Evolutionary conservation across 495 filamentous ascomycete species (phyloP).

Genomic region (Aspergillus biplanus): DNA sequence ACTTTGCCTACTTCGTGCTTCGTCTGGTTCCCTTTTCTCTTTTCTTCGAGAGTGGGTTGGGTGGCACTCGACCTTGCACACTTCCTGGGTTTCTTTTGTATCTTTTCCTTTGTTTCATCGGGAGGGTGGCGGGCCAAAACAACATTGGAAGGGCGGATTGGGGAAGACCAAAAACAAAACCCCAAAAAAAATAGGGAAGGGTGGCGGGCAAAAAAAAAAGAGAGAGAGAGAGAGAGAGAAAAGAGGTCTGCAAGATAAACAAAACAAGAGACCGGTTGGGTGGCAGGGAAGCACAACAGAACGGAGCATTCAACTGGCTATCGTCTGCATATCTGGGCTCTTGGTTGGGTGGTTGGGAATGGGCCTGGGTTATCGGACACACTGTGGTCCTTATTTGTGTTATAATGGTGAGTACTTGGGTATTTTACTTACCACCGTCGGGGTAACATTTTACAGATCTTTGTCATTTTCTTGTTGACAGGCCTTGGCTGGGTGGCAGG

Average conservation of each 20-base stretch:
- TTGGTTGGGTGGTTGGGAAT: constrained; percentile 22
- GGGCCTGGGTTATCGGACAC: constrained; percentile 25
- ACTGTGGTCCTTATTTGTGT: background rate
- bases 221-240: background rate
- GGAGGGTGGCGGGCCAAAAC: background rate
- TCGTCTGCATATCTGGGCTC: constrained; percentile 1
- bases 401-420: background rate
- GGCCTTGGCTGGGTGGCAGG: constrained; percentile 18
- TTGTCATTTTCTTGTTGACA: background rate
- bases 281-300: constrained; percentile 7
- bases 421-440: too few species aligned
- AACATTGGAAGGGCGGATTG: background rate
- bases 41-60: background rate
- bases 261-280: constrained; percentile 12
- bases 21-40: background rate
- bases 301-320: constrained; percentile 3
- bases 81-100: background rate
- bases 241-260: constrained; percentile 11
- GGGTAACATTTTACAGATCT: background rate
- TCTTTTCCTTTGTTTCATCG: constrained; percentile 9
- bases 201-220: constrained; percentile 3
- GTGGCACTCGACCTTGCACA: background rate
- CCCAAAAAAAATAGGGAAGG: constrained; percentile 5
- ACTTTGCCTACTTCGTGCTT: too few species aligned
- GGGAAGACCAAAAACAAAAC: background rate